Evolutionary conservation across 1,284 basidiomycete species (phyloP).

Genomic region (Microbotryum scabiosae): DNA sequence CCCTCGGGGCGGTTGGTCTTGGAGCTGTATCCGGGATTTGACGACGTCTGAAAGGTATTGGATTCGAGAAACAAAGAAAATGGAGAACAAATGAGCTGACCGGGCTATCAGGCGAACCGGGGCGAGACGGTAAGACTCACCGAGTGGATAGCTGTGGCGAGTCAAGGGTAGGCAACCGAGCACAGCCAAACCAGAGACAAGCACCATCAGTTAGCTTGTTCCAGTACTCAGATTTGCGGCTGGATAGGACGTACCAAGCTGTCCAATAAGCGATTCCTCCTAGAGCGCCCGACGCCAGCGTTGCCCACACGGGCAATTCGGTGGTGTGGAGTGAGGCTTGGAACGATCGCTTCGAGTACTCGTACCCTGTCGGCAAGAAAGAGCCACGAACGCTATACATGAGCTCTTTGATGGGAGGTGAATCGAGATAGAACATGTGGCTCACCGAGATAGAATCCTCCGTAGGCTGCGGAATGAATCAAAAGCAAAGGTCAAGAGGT

Average conservation of each 20-base stretch:
- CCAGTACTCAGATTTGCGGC: not conserved
- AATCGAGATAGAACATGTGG: too few relatives aligned
- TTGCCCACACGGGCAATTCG: constrained; percentile 76
- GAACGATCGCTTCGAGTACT: constrained; percentile 75
- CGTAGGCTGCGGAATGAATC: too few relatives aligned
- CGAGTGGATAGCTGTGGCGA: constrained; percentile 15
- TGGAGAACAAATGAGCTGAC: not conserved
- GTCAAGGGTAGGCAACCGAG: not conserved
- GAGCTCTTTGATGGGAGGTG: too few relatives aligned
- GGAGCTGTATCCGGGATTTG: constrained; percentile 80
- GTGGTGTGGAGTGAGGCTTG: constrained; percentile 50
- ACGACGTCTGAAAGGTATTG: constrained; percentile 58
- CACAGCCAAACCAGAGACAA: not conserved
- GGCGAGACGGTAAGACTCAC: constrained; percentile 7
- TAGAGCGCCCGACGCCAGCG: constrained; percentile 73
- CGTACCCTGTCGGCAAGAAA: constrained; percentile 54
- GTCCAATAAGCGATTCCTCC: constrained; percentile 94
- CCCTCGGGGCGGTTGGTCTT: constrained; percentile 65
- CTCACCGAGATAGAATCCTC: too few relatives aligned
- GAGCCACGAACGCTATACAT: too few relatives aligned
- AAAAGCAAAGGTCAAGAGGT: too few relatives aligned
- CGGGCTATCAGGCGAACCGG: not conserved
- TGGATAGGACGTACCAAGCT: constrained; percentile 71
- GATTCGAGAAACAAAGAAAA: not conserved
- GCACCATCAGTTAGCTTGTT: too few relatives aligned